These are phyloP conservation scores for Coprinopsis marcescibilis DNA, from an alignment of 768 basidiomycete genomes.

Conservation along the genomic window DNA sequence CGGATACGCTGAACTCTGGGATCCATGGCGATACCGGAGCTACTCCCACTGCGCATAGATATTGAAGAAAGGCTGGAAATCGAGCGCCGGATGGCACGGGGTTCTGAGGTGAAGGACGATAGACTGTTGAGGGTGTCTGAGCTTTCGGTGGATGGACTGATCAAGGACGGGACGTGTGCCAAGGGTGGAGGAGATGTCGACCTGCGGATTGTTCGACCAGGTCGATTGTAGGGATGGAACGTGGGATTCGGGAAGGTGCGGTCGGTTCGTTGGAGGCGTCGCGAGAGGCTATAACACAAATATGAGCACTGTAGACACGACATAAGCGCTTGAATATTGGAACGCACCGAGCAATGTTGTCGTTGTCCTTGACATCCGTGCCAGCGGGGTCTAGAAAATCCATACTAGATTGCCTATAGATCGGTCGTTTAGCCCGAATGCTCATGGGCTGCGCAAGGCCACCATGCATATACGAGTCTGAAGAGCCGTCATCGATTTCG, in stretches of 20 bases:
- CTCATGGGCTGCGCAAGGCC: conserved; percentile 20
- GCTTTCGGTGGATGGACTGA: conserved; percentile 56
- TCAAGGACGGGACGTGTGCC: conserved; percentile 34
- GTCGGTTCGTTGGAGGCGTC: conserved; percentile 61
- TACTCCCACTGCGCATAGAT: conserved; percentile 32
- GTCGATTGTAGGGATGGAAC: conserved; percentile 58
- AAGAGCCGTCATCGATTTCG: conserved; percentile 27
- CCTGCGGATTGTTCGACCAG: conserved; percentile 26
- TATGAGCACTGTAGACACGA: conserved; percentile 8
- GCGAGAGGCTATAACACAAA: conserved; percentile 46
- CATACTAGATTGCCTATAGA: conserved; percentile 84
- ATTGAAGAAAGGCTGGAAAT: conserved; percentile 40
- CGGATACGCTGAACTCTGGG: conserved; percentile 48
- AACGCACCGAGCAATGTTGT: conserved; percentile 58
- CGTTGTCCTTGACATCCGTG: conserved; percentile 41
- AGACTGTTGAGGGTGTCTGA: conserved; percentile 57
- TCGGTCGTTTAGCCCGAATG: conserved; percentile 40
- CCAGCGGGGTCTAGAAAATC: conserved; percentile 65
- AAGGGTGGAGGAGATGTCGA: conserved; percentile 37
- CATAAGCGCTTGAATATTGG: conserved; percentile 4
- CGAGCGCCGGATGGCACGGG: conserved; percentile 36
- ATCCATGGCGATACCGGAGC: conserved; percentile 31
- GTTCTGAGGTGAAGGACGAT: conserved; percentile 34
- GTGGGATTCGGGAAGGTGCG: conserved; percentile 41
- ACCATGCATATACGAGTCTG: conserved; percentile 24